A percentile compares a stretch with the other conserved stretches of the same genome.
These are phyloP conservation scores for Chamaecrista fasciculata DNA, from an alignment of 306 rosid species.

Conservation along the genomic window DNA sequence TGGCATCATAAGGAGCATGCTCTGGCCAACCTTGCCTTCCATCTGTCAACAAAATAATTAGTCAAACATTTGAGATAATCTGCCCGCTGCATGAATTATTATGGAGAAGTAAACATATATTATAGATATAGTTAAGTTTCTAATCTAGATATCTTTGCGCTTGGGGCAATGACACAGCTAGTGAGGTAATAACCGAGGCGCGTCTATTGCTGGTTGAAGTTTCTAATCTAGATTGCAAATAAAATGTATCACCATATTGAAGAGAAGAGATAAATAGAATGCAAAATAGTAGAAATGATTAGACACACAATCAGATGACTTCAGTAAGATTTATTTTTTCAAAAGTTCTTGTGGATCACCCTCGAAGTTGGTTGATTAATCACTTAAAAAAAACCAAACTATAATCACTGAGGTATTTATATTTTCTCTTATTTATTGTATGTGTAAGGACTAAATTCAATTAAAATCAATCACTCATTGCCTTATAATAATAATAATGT, in stretches of 20 bases:
- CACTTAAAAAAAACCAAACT: constrained; percentile 4
- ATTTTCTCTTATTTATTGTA: constrained; percentile 13
- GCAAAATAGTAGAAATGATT: not conserved
- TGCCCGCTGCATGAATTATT: not conserved
- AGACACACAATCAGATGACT: not conserved
- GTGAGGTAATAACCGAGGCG: no score
- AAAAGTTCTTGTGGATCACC: constrained; percentile 1
- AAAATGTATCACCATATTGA: not conserved
- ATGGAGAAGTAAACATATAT: no score
- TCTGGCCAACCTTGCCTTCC: constrained; percentile 95
- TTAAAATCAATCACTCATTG: not conserved
- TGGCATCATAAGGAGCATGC: constrained; percentile 82
- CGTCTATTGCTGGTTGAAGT: no score
- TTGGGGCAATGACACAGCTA: no score
- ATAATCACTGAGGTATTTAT: not conserved
- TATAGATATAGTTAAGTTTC: no score
- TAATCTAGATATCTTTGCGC: no score
- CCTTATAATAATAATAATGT: not conserved
- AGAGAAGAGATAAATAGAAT: not conserved
- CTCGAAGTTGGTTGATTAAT: not conserved
- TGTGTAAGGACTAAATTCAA: not conserved
- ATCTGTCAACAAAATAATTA: constrained; percentile 48
- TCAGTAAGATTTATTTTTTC: not conserved
- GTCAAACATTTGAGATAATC: not conserved
- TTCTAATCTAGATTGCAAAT: not conserved